A percentile compares a stretch with the other conserved stretches of the same genome.
Conservation (phyloP, 768 basidiomycete species). For the Tephrocybe rancida region DNA sequence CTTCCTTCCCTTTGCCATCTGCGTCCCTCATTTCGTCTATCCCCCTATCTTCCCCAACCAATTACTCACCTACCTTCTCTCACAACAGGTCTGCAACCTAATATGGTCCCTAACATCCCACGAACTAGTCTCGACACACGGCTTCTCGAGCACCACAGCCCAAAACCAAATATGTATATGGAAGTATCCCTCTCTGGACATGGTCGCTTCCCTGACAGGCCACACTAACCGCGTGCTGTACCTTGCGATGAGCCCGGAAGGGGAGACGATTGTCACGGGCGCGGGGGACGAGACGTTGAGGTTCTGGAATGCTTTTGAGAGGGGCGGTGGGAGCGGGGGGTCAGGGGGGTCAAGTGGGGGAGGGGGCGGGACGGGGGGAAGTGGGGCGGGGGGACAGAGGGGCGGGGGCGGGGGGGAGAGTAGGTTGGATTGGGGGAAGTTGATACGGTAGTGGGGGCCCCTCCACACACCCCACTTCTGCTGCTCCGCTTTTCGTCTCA, state of each 20-base stretch:
- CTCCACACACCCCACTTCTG: too few species aligned
- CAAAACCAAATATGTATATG: slow-evolving; percentile 97
- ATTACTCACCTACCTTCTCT: neutral
- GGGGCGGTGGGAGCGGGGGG: too few species aligned
- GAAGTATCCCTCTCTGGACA: slow-evolving; percentile 91
- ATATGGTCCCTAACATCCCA: slow-evolving; percentile 96
- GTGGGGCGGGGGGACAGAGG: slow-evolving; percentile 58
- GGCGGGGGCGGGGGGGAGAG: slow-evolving; percentile 42
- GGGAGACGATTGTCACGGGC: slow-evolving; percentile 97
- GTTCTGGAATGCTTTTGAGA: slow-evolving; percentile 92
- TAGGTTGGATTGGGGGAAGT: slow-evolving; percentile 48
- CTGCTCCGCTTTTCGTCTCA: too few species aligned
- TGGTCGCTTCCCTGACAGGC: slow-evolving; percentile 93
- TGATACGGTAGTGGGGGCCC: slow-evolving; percentile 37
- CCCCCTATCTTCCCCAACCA: slow-evolving; percentile 14
- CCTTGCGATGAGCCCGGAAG: slow-evolving; percentile 97
- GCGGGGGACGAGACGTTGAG: slow-evolving; percentile 96
- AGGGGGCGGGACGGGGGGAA: slow-evolving; percentile 55
- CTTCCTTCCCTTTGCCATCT: neutral
- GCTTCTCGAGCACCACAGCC: slow-evolving; percentile 90
- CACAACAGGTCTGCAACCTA: slow-evolving; percentile 87
- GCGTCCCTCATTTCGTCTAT: neutral
- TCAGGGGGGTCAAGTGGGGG: slow-evolving; percentile 62
- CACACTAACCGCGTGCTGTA: slow-evolving; percentile 95
- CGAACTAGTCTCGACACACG: slow-evolving; percentile 97